Evolutionary conservation across 2,329 filamentous ascomycete species (phyloP), one percentile per base, ranked within the genome.

Genomic region (Sarocladiaceae sp.): DNA sequence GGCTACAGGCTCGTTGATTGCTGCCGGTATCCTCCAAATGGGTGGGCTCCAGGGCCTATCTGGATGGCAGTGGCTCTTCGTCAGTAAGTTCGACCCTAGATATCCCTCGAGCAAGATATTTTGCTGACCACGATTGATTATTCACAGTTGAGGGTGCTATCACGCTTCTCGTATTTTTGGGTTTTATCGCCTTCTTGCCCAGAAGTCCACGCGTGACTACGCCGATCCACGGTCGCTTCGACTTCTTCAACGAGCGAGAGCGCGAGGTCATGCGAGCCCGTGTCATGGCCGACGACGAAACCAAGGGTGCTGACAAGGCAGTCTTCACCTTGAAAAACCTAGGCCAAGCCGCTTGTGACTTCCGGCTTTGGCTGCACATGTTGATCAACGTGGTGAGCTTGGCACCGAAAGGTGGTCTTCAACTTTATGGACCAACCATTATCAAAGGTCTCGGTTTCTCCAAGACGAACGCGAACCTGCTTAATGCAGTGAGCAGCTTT

Each of bases 61-160:
- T 3, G 82, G 82, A 2, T 87, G 82, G 82, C 69, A 79, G 12
- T 84, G 80, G 82, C 70, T 86, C 0, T 86, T 86, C 65, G 82
- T 62, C 5, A 46, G 55, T 53, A 26, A 49, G 50, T 55, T n/a
- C n/a, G 12, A 4, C 18, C 18, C 28, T 23, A 11, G 10, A 12
- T 26, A 25, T 10, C 8, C 12, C n/a, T 5, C 46, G 35, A 11
- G 10, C 29, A 2, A 17, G 18, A 20, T 12, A 13, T 31, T 31
- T 56, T 36, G 49, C 25, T 13, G n/a, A 33, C 29, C 8, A 33
- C n/a, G n/a, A n/a, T n/a, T n/a, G n/a, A n/a, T n/a, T 33, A 12
- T 50, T 2, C 36, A 23, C 20, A 54, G 54, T 60, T 1, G 59
- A 60, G 42, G 60, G 60, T 0, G 18, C 49, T 4, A 52, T 62